These are phyloP conservation scores for Paraleonurus japonicus DNA, from an alignment of 257 asterid species.

Conservation along the genomic window DNA sequence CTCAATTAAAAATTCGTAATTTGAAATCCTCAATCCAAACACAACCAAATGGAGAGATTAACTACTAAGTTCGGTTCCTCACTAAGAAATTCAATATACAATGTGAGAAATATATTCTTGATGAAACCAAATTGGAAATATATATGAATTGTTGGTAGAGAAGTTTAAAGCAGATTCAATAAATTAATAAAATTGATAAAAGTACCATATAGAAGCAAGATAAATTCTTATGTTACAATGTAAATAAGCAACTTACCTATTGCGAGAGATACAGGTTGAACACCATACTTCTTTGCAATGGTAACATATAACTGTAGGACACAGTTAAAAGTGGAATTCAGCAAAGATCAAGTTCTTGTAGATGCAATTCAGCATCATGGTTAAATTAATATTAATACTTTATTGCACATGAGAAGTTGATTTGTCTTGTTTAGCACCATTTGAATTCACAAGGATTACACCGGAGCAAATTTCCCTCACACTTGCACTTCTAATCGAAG, in stretches of 20 bases:
- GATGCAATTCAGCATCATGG: constrained; percentile 10
- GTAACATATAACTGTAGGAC: constrained; percentile 58
- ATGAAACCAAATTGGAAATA: background rate
- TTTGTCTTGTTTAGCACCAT: too few relatives aligned
- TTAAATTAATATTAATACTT: background rate
- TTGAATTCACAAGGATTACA: too few relatives aligned
- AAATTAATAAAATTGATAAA: background rate
- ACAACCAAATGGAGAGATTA: background rate
- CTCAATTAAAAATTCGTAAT: background rate
- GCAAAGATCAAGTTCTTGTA: constrained; percentile 2
- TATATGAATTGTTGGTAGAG: background rate
- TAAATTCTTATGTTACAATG: background rate
- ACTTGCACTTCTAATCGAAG: too few relatives aligned
- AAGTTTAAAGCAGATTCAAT: background rate
- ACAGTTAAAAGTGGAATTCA: constrained; percentile 17
- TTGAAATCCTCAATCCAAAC: background rate
- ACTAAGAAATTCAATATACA: background rate
- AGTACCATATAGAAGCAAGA: constrained; percentile 4
- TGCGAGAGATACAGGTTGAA: constrained; percentile 83
- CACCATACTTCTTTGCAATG: constrained; percentile 49
- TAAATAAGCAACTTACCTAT: constrained; percentile 48
- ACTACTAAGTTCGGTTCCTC: background rate
- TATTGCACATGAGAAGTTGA: constrained; percentile 1
- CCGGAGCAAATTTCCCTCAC: too few relatives aligned
- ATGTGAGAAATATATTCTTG: background rate